Percentiles rank a stretch among this genome's conserved stretches.
phyloP scores from a whole-genome alignment of 163 green algal species.

The Trebouxiophyceae sp. region DNA sequence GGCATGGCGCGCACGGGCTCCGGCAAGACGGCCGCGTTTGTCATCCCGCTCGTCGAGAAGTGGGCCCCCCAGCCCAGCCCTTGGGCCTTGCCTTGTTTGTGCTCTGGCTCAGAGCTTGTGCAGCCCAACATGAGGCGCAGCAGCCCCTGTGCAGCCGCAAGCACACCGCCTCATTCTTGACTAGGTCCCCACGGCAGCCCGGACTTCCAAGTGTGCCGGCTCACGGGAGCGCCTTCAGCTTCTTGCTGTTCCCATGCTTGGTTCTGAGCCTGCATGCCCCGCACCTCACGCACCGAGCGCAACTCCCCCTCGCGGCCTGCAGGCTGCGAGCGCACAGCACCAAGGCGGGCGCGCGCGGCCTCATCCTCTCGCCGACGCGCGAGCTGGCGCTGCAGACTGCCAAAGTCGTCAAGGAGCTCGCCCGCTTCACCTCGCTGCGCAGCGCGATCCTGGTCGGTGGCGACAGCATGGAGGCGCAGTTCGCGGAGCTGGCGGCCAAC shows the following conservation, averaged over 20 bases:
- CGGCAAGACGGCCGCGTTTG: conserved; percentile 97
- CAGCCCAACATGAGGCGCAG: no score
- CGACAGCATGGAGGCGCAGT: conserved; percentile 94
- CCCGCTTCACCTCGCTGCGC: conserved; percentile 63
- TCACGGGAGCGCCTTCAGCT: no score
- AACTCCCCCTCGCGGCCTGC: not conserved
- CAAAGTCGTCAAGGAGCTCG: conserved; percentile 58
- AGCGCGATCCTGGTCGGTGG: conserved; percentile 85
- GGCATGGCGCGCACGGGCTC: conserved; percentile 96
- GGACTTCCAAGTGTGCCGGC: no score
- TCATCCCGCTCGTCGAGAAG: conserved; percentile 87
- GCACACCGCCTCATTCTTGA: no score
- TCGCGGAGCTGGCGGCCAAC: conserved; percentile 85
- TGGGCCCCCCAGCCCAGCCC: not conserved
- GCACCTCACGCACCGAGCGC: no score
- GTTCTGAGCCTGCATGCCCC: no score
- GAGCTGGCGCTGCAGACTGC: conserved; percentile 85
- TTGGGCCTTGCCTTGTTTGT: no score
- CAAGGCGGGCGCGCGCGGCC: conserved; percentile 61
- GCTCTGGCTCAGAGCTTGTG: no score
- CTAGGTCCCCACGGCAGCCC: no score
- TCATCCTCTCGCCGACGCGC: conserved; percentile 87
- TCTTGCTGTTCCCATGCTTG: no score
- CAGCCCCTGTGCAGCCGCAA: no score
- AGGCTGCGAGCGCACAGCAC: conserved; percentile 66